Evolutionary conservation across 2,329 filamentous ascomycete genomes (phyloP).

Genomic region (Epicoccum sorghinum): DNA sequence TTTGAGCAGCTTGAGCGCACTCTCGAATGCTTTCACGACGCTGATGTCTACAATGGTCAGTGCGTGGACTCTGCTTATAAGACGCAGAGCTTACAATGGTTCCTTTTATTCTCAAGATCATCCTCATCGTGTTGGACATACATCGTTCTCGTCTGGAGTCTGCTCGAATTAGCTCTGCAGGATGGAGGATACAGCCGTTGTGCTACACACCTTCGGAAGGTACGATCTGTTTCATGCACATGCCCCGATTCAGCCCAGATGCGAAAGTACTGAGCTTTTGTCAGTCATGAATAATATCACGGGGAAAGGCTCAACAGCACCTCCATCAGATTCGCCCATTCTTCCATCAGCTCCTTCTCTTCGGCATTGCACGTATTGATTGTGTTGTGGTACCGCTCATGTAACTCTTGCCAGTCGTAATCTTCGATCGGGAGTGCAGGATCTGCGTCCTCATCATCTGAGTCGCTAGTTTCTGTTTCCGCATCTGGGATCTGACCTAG

Average conservation of each 20-base stretch:
- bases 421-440: constrained; percentile 50
- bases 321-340: constrained; percentile 62
- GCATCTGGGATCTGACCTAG: constrained; percentile 16
- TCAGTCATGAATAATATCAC: constrained; percentile 12
- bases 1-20: constrained; percentile 55
- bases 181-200: neutral
- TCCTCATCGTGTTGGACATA: constrained; percentile 78
- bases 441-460: constrained; percentile 25
- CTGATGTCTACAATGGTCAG: constrained; percentile 46
- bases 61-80: neutral
- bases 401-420: constrained; percentile 81
- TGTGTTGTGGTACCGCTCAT: constrained; percentile 69
- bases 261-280: constrained; percentile 70
- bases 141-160: constrained; percentile 77
- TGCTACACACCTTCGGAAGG: constrained; percentile 69
- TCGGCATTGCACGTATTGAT: constrained; percentile 67
- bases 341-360: constrained; percentile 69
- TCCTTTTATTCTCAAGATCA: constrained; percentile 73
- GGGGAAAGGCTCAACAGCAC: constrained; percentile 23
- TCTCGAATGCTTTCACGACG: constrained; percentile 56
- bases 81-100: constrained; percentile 70
- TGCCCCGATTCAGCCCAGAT: constrained; percentile 78
- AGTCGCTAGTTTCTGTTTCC: neutral
- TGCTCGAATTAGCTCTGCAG: constrained; percentile 40
- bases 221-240: constrained; percentile 75